A percentile compares a stretch with the other conserved stretches of the same genome.
phyloP scores from a whole-genome alignment of 306 rosid species.

The Glycine latifolia region DNA sequence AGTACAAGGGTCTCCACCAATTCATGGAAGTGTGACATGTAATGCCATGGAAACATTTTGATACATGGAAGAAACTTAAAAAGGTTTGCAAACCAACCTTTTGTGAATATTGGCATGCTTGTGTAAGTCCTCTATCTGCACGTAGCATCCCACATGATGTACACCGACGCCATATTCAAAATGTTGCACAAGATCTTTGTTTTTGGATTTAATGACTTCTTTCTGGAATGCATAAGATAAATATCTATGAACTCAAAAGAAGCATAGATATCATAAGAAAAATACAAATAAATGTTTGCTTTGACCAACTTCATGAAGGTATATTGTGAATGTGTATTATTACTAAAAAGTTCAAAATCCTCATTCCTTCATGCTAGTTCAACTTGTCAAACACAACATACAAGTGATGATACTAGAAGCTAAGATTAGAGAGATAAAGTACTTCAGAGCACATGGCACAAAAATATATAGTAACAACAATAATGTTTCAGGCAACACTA shows the following conservation, averaged over 20 bases:
- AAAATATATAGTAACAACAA: conserved; percentile 21
- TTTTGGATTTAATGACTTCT: conserved; percentile 90
- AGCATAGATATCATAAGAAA: conserved; percentile 24
- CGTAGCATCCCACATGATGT: conserved; percentile 99
- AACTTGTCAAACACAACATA: conserved; percentile 60
- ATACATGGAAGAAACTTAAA: too few species aligned
- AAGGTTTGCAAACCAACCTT: too few species aligned
- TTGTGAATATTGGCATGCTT: too few species aligned
- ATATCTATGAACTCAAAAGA: conserved; percentile 43
- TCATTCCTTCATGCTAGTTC: conserved; percentile 84
- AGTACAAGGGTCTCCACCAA: conserved; percentile 25
- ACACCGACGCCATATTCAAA: conserved; percentile 87
- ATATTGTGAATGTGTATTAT: conserved; percentile 74
- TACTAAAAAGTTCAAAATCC: conserved; percentile 72
- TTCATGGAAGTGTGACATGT: conserved; percentile 63
- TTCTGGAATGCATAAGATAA: conserved; percentile 64
- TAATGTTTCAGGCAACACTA: conserved; percentile 21
- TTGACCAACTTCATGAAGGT: conserved; percentile 67
- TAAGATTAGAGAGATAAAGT: conserved; percentile 38
- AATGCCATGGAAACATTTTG: too few species aligned
- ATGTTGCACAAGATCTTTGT: conserved; percentile 90
- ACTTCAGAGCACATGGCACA: conserved; percentile 18
- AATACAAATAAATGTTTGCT: conserved; percentile 35
- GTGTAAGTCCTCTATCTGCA: conserved; percentile 92
- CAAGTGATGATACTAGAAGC: conserved; percentile 37